phyloP scores from a whole-genome alignment of 148 eudicot species.

The Diospyros kaki region DNA sequence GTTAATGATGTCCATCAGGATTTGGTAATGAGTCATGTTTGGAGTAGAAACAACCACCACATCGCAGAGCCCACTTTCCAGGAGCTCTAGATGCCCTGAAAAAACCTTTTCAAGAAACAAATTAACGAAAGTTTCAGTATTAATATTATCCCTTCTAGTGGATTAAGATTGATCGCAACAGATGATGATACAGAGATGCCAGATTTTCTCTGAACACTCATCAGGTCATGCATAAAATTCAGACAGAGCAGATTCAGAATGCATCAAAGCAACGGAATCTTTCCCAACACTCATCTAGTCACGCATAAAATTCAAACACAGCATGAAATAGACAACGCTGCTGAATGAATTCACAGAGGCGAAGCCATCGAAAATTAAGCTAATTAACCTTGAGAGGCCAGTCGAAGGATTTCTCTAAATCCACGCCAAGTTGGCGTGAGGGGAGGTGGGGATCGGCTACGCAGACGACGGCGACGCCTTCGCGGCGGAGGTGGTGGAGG shows the following conservation, averaged over 20 bases:
- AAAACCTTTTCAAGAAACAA: slow-evolving; percentile 51
- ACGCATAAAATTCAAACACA: background rate
- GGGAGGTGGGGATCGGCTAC: slow-evolving; percentile 82
- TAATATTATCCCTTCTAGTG: background rate
- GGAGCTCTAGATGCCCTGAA: slow-evolving; percentile 66
- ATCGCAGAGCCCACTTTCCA: slow-evolving; percentile 85
- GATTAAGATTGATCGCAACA: background rate
- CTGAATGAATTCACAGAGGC: background rate
- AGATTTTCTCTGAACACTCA: too few species aligned
- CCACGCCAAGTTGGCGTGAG: slow-evolving; percentile 53
- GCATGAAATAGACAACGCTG: background rate
- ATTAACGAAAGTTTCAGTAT: background rate
- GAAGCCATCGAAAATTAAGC: too few species aligned
- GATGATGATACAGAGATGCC: too few species aligned
- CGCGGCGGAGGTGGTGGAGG: slow-evolving; percentile 67
- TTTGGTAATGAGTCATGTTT: slow-evolving; percentile 89
- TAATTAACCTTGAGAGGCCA: slow-evolving; percentile 62
- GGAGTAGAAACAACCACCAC: slow-evolving; percentile 86
- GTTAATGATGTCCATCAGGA: slow-evolving; percentile 79
- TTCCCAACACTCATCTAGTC: too few species aligned
- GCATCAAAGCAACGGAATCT: too few species aligned
- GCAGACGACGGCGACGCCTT: slow-evolving; percentile 57
- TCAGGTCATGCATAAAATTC: too few species aligned
- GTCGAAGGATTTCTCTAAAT: slow-evolving; percentile 62
- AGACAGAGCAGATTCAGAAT: too few species aligned